phyloP scores from a whole-genome alignment of 2,329 filamentous ascomycete species.

The Lecanicillium sp. region DNA sequence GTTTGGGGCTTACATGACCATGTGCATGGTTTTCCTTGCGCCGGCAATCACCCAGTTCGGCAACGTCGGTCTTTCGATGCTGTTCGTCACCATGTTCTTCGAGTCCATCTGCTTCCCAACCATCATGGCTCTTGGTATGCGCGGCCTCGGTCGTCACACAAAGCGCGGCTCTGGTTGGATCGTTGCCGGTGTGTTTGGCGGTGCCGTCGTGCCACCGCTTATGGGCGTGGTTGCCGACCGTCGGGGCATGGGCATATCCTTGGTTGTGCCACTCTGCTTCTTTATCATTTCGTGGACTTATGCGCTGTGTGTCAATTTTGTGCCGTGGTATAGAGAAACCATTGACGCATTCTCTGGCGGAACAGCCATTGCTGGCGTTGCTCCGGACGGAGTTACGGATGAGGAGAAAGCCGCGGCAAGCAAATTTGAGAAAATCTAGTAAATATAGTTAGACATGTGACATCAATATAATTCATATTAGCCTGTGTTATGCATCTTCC shows the following conservation, averaged over 20 bases:
- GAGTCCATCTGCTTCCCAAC: conserved; percentile 77
- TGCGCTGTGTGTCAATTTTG: conserved; percentile 58
- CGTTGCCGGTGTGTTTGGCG: conserved; percentile 64
- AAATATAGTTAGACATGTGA: no score
- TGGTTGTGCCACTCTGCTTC: conserved; percentile 60
- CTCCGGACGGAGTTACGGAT: background rate
- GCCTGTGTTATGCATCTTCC: no score
- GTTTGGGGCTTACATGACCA: conserved; percentile 58
- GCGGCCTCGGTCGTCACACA: conserved; percentile 69
- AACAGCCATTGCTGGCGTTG: conserved; percentile 19
- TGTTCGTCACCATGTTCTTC: conserved; percentile 69
- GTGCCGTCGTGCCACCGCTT: conserved; percentile 66
- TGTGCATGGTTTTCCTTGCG: conserved; percentile 57
- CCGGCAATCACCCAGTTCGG: conserved; percentile 41
- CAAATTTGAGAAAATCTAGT: no score
- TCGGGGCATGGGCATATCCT: conserved; percentile 53
- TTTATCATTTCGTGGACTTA: conserved; percentile 53
- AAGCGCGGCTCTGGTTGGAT: conserved; percentile 68
- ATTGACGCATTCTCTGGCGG: conserved; percentile 51
- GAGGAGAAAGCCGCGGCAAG: background rate
- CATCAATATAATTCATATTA: no score
- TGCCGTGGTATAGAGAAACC: conserved; percentile 55
- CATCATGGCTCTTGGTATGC: conserved; percentile 72
- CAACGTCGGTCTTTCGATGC: conserved; percentile 49
- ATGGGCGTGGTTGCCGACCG: conserved; percentile 61